These are phyloP conservation scores for Typha latifolia DNA, from an alignment of 176 grass and related monocot species.

Conservation along the genomic window DNA sequence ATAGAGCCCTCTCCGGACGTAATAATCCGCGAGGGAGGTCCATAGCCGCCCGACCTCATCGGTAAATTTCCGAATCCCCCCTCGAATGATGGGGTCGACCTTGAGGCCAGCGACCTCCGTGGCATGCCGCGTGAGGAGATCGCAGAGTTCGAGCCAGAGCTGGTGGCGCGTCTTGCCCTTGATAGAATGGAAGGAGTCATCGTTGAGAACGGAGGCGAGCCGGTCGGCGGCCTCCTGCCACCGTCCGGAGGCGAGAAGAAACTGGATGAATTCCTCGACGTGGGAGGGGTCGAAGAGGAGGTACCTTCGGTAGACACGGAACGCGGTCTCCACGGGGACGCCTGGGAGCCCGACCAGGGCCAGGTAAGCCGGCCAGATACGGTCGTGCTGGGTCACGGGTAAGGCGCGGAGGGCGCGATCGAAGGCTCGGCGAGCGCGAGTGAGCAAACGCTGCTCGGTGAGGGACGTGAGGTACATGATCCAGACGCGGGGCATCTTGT, in stretches of 20 bases:
- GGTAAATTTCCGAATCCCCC: constrained; percentile 62
- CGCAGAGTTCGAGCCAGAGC: constrained; percentile 78
- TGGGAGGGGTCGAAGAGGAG: constrained; percentile 79
- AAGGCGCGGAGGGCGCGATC: constrained; percentile 61
- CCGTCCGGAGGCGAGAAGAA: constrained; percentile 37
- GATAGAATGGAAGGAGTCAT: constrained; percentile 61
- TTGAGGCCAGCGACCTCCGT: constrained; percentile 65
- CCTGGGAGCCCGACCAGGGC: constrained; percentile 49
- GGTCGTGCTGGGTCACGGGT: constrained; percentile 78
- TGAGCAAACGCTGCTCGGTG: constrained; percentile 60
- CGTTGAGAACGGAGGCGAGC: constrained; percentile 57
- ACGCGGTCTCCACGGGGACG: constrained; percentile 67
- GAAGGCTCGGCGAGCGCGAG: constrained; percentile 47
- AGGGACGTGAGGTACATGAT: constrained; percentile 58
- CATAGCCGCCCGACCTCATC: constrained; percentile 73
- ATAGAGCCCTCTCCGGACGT: constrained; percentile 53
- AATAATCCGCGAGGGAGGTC: constrained; percentile 75
- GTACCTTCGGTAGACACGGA: constrained; percentile 71
- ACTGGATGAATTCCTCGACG: constrained; percentile 72
- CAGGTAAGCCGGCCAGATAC: constrained; percentile 71
- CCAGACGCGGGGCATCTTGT: constrained; percentile 89
- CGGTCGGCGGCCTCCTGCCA: constrained; percentile 74
- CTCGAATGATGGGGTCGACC: constrained; percentile 63
- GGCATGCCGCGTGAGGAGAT: constrained; percentile 68
- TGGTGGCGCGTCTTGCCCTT: constrained; percentile 75